phyloP scores from a whole-genome alignment of 2,329 filamentous ascomycete species.

The Didymella sp. region DNA sequence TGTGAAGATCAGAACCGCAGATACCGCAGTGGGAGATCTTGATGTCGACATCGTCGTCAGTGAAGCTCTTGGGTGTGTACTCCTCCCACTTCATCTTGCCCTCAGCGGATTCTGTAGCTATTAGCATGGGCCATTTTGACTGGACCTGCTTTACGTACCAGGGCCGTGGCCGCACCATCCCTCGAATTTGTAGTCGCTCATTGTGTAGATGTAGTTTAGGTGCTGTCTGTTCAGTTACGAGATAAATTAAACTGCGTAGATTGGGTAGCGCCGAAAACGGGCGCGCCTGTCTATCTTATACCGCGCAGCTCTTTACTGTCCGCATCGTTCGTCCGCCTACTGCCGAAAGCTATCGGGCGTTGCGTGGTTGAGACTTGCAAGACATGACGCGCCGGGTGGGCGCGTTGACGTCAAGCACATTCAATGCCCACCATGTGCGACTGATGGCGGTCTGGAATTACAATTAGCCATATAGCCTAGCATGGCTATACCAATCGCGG shows the following conservation, averaged over 20 bases:
- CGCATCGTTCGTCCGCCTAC: slow-evolving; percentile 1
- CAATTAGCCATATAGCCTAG: slow-evolving; percentile 3
- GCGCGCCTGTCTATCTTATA: slow-evolving; percentile 2
- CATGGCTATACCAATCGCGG: background rate
- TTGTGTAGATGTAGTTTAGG: slow-evolving; percentile 7
- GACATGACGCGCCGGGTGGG: slow-evolving; percentile 8
- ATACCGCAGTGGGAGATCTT: slow-evolving; percentile 51
- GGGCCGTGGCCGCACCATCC: slow-evolving; percentile 61
- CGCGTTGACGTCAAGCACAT: slow-evolving; percentile 12
- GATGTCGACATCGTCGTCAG: slow-evolving; percentile 69
- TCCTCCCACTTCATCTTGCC: slow-evolving; percentile 63
- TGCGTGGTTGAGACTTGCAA: background rate
- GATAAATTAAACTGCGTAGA: background rate
- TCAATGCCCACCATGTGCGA: background rate
- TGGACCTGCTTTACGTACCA: background rate
- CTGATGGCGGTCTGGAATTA: slow-evolving; percentile 7
- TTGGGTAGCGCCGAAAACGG: background rate
- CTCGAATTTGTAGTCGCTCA: slow-evolving; percentile 52
- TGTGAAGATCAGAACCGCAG: slow-evolving; percentile 48
- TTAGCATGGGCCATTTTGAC: background rate
- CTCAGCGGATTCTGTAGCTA: slow-evolving; percentile 54
- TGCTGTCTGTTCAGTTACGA: background rate
- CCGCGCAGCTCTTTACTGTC: background rate
- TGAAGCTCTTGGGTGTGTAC: slow-evolving; percentile 56
- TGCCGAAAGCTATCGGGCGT: slow-evolving; percentile 10